These are phyloP conservation scores for Deakozyma indianensis DNA, from an alignment of 805 yeast genomes.

Conservation along the genomic window DNA sequence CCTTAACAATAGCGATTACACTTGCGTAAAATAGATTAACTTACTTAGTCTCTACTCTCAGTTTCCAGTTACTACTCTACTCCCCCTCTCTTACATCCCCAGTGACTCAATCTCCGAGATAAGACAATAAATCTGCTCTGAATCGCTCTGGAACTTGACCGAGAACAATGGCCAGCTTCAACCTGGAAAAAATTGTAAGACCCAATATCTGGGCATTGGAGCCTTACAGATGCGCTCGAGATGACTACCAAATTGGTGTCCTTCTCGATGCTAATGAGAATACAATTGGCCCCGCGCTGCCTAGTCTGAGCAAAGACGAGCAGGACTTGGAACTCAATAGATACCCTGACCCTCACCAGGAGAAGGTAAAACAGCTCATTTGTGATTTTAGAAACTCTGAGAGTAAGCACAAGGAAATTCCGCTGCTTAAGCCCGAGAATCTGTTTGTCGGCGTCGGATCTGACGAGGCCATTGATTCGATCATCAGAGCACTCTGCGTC, in stretches of 20 bases:
- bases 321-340: slow-evolving; percentile 52
- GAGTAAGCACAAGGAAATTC: slow-evolving; percentile 15
- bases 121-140: too few species aligned
- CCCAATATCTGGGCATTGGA: slow-evolving; percentile 72
- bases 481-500: slow-evolving; percentile 67
- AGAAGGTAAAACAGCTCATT: slow-evolving; percentile 55
- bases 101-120: too few species aligned
- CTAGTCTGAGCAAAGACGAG: slow-evolving; percentile 31
- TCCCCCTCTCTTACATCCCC: too few species aligned
- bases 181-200: slow-evolving; percentile 49
- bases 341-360: slow-evolving; percentile 95
- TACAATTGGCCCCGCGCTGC: slow-evolving; percentile 75
- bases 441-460: slow-evolving; percentile 93
- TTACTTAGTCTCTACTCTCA: too few species aligned
- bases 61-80: too few species aligned
- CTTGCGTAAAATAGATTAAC: too few species aligned
- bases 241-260: slow-evolving; percentile 80
- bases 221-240: slow-evolving; percentile 95
- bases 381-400: slow-evolving; percentile 55
- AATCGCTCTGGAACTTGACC: too few species aligned
- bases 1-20: too few species aligned
- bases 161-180: slow-evolving; percentile 28
- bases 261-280: slow-evolving; percentile 93
- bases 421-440: slow-evolving; percentile 42
- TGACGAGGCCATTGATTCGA: slow-evolving; percentile 85